Conservation (phyloP, 2,329 filamentous ascomycete genomes). For the Mycocentrospora acerina region DNA sequence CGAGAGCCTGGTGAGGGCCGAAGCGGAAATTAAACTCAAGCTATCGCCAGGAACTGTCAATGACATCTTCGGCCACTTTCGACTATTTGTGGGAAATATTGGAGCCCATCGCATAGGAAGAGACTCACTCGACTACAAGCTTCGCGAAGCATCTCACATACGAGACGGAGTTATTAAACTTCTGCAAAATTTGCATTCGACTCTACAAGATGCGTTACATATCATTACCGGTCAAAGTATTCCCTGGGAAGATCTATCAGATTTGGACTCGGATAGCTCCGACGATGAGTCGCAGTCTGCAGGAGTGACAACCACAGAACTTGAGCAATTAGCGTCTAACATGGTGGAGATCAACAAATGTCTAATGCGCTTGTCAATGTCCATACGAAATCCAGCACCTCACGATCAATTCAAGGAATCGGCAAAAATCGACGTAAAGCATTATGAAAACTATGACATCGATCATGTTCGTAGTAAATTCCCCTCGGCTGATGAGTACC, state of each 20-base stretch:
- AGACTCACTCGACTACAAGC: constrained; percentile 32
- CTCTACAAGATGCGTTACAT: constrained; percentile 12
- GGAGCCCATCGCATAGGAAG: constrained; percentile 31
- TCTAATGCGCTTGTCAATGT: constrained; percentile 31
- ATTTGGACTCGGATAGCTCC: constrained; percentile 11
- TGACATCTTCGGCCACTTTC: constrained; percentile 30
- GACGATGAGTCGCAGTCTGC: constrained; percentile 1
- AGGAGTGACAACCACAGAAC: constrained; percentile 13
- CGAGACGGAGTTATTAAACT: constrained; percentile 20
- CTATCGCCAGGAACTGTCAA: constrained; percentile 3
- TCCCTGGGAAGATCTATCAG: constrained; percentile 21
- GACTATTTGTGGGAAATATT: constrained; percentile 35
- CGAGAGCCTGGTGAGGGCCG: constrained; percentile 5
- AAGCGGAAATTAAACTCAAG: constrained; percentile 8
- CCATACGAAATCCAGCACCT: constrained; percentile 33
- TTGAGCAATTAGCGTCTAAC: constrained; percentile 19
- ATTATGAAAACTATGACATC: constrained; percentile 25
- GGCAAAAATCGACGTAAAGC: constrained; percentile 15
- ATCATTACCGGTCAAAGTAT: constrained; percentile 11
- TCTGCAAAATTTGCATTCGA: constrained; percentile 19
- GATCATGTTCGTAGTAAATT: constrained; percentile 27
- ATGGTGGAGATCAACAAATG: constrained; percentile 28
- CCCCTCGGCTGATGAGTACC: constrained; percentile 15
- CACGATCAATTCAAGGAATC: constrained; percentile 28
- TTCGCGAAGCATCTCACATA: constrained; percentile 34